Conservation (phyloP, 495 filamentous ascomycete genomes). For the Barbatosphaeria neglecta region DNA sequence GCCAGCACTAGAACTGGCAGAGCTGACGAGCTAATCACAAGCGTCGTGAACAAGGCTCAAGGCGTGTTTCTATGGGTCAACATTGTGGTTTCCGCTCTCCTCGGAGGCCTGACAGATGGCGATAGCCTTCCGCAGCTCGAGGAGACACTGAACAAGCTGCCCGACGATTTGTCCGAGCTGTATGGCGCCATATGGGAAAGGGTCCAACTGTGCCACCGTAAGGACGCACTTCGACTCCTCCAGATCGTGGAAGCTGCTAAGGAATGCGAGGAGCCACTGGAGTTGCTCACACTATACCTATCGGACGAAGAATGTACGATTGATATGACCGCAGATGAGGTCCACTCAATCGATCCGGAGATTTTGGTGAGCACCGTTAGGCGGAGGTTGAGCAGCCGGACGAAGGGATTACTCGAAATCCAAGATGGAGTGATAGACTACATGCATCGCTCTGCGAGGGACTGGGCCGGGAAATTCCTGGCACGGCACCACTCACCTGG, state of each 20-base stretch:
- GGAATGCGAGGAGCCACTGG: background rate
- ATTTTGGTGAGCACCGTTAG: background rate
- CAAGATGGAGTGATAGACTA: background rate
- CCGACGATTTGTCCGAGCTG: conserved; percentile 14
- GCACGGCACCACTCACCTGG: background rate
- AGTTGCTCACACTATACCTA: background rate
- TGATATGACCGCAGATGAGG: background rate
- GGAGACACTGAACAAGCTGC: conserved; percentile 12
- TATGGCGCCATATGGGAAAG: conserved; percentile 13
- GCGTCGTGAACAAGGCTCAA: conserved; percentile 14
- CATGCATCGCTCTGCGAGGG: background rate
- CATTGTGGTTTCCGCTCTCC: conserved; percentile 18
- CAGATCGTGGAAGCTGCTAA: background rate
- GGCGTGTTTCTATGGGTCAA: conserved; percentile 35
- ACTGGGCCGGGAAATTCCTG: background rate
- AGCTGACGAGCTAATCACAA: conserved; percentile 2
- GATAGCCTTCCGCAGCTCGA: conserved; percentile 13
- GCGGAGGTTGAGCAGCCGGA: background rate
- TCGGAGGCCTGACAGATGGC: conserved; percentile 17
- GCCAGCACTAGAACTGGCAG: background rate
- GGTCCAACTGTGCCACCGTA: conserved; percentile 4
- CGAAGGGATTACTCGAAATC: background rate
- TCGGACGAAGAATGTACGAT: background rate
- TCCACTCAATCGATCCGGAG: conserved; percentile 2
- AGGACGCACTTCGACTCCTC: background rate